Conservation (phyloP, 2,329 filamentous ascomycete genomes). For the Ilyonectria sp. region DNA sequence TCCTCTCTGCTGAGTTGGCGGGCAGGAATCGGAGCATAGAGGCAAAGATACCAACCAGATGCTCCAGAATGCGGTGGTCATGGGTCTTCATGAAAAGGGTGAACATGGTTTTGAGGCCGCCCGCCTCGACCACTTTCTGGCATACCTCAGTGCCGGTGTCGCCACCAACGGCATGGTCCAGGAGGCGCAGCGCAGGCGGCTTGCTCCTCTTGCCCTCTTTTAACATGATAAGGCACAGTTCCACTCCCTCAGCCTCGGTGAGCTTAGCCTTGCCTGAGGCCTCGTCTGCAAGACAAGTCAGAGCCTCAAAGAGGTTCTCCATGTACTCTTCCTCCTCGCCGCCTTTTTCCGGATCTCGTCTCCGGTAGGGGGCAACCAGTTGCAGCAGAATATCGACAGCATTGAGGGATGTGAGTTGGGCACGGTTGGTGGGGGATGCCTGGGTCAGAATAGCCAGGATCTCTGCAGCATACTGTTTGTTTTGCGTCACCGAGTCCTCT, state of each 20-base stretch:
- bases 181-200: slow-evolving; percentile 80
- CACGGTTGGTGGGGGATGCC: slow-evolving; percentile 76
- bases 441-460: slow-evolving; percentile 91
- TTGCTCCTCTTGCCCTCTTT: slow-evolving; percentile 90
- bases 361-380: slow-evolving; percentile 86
- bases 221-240: slow-evolving; percentile 92
- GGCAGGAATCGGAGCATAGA: slow-evolving; percentile 86
- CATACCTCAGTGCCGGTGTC: slow-evolving; percentile 74
- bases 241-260: slow-evolving; percentile 90
- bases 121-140: slow-evolving; percentile 83
- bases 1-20: slow-evolving; percentile 82
- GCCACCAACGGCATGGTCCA: slow-evolving; percentile 83
- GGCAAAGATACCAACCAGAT: slow-evolving; percentile 87
- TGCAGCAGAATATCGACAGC: slow-evolving; percentile 87
- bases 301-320: slow-evolving; percentile 90
- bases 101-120: slow-evolving; percentile 88
- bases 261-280: slow-evolving; percentile 83
- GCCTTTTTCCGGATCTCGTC: slow-evolving; percentile 87
- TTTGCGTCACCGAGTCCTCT: slow-evolving; percentile 83
- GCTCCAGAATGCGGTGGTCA: slow-evolving; percentile 80
- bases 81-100: slow-evolving; percentile 88
- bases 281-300: slow-evolving; percentile 87
- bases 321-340: slow-evolving; percentile 95
- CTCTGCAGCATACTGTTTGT: slow-evolving; percentile 96
- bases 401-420: slow-evolving; percentile 74